Evolutionary conservation across 257 asterid genomes (phyloP), one percentile per base, ranked within the genome.

Genomic region (Salvia miltiorrhiza): DNA sequence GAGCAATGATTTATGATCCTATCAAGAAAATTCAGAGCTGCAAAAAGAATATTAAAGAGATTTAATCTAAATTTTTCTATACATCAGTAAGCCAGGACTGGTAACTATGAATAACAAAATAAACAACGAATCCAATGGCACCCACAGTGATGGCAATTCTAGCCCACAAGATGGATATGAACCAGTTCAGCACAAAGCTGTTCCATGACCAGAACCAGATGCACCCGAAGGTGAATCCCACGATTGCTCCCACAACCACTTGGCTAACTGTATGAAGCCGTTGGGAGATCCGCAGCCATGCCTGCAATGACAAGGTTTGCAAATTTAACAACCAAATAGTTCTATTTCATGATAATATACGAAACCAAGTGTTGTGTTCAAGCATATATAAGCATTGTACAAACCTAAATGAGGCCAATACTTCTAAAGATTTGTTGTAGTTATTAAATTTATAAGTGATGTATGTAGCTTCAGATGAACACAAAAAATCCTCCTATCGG

Each of bases 231-330:
- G 72, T 1, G 24, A 76, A 78, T 48, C 96, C 96, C 14, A 86
- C 3, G 43, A 79, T 30, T 11, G 91, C 90, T 77, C 97, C 98
- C 37, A 85, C 96, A 1, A 68, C 49, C 12, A 92, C 94, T 79
- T 89, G 98, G 78, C 83, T 82, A 71, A 76, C 56, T 4, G 95
- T 87, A 63, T 89, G 97, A 62, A 86, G 80, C 14, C 74, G 77
- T 63, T 89, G 96, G 8, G 88, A 83, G 72, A 89, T 81, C 57
- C 98, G 83, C 55, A 89, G 92, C 98, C 97, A 92, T n/a, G 95
- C 77, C 97, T 87, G 93, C 79, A 80, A 43, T 66, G 26, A 59
- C 47, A 67, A 28, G 17, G 40, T 39, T 20, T 17, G 66, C 32
- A 56, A 43, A 30, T 57, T 55, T 11, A 73, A 17, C 23, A 58